Conservation (phyloP, 495 filamentous ascomycete genomes). For the Lasiosphaeris hirsuta region DNA sequence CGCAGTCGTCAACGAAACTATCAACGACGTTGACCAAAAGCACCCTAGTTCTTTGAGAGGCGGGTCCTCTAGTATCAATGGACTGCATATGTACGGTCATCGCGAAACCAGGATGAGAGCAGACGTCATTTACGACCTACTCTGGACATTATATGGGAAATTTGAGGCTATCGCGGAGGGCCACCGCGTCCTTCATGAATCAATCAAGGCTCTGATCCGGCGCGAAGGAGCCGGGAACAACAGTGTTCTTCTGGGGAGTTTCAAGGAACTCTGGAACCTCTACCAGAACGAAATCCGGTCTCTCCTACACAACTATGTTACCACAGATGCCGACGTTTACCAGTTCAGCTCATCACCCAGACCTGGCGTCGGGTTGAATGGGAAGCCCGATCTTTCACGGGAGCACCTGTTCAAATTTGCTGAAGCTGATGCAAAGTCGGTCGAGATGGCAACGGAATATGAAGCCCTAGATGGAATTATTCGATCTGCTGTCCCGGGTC, state of each 20-base stretch:
- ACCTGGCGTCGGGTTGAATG: slow-evolving; percentile 38
- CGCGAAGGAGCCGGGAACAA: slow-evolving; percentile 65
- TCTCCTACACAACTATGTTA: slow-evolving; percentile 92
- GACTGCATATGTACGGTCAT: slow-evolving; percentile 60
- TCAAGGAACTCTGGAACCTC: slow-evolving; percentile 93
- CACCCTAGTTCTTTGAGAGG: slow-evolving; percentile 70
- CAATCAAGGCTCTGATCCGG: slow-evolving; percentile 74
- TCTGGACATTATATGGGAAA: slow-evolving; percentile 91
- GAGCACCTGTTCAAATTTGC: slow-evolving; percentile 90
- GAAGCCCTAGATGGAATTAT: slow-evolving; percentile 90
- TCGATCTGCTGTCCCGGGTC: slow-evolving; percentile 82
- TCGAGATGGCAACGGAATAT: slow-evolving; percentile 73
- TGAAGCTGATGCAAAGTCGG: slow-evolving; percentile 72
- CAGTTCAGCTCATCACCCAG: slow-evolving; percentile 47
- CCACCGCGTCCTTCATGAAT: slow-evolving; percentile 90
- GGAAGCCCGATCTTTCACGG: slow-evolving; percentile 57
- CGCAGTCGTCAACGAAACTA: slow-evolving; percentile 89
- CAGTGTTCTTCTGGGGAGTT: slow-evolving; percentile 66
- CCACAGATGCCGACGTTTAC: slow-evolving; percentile 78
- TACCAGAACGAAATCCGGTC: slow-evolving; percentile 74
- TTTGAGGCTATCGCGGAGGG: slow-evolving; percentile 96
- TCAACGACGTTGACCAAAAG: slow-evolving; percentile 85
- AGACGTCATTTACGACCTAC: slow-evolving; percentile 79
- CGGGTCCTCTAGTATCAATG: slow-evolving; percentile 51
- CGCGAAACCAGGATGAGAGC: slow-evolving; percentile 69